Conservation (phyloP, 768 basidiomycete genomes). For the Amanita rubescens region DNA sequence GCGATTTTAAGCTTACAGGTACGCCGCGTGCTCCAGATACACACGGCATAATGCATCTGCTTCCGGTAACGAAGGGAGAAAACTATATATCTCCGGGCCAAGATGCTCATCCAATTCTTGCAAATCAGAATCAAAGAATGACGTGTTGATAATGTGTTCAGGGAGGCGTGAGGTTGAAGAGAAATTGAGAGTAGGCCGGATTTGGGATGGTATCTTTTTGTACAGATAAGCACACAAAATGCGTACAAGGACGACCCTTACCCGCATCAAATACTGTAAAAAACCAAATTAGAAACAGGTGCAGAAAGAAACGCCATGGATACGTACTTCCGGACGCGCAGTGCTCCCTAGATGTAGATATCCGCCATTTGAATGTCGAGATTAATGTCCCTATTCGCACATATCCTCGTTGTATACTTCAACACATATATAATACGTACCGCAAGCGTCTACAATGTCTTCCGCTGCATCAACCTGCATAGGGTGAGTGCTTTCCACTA, state of each 20-base stretch:
- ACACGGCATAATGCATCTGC: constrained; percentile 55
- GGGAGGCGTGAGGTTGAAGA: constrained; percentile 26
- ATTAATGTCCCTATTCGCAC: constrained; percentile 55
- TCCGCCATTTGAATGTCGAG: constrained; percentile 34
- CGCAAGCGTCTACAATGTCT: constrained; percentile 36
- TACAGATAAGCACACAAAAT: not conserved
- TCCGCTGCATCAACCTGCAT: constrained; percentile 22
- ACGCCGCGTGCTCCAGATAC: constrained; percentile 57
- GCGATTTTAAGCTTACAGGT: constrained; percentile 33
- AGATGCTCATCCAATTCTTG: constrained; percentile 27
- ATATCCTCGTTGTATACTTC: constrained; percentile 6
- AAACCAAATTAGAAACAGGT: constrained; percentile 28
- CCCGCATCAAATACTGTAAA: constrained; percentile 58
- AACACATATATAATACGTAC: constrained; percentile 11
- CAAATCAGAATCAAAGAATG: constrained; percentile 27
- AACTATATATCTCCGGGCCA: constrained; percentile 34
- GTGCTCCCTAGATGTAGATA: constrained; percentile 56
- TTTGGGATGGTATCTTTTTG: constrained; percentile 1
- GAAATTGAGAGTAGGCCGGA: not conserved
- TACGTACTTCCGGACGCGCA: constrained; percentile 54
- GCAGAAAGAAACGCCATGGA: not conserved
- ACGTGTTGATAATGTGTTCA: constrained; percentile 24
- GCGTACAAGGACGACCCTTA: constrained; percentile 17
- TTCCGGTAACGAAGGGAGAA: constrained; percentile 51
- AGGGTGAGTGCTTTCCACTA: not conserved